Evolutionary conservation across 192 early-diverging fungal species (phyloP).

Genomic region (Geranomyces michiganensis): DNA sequence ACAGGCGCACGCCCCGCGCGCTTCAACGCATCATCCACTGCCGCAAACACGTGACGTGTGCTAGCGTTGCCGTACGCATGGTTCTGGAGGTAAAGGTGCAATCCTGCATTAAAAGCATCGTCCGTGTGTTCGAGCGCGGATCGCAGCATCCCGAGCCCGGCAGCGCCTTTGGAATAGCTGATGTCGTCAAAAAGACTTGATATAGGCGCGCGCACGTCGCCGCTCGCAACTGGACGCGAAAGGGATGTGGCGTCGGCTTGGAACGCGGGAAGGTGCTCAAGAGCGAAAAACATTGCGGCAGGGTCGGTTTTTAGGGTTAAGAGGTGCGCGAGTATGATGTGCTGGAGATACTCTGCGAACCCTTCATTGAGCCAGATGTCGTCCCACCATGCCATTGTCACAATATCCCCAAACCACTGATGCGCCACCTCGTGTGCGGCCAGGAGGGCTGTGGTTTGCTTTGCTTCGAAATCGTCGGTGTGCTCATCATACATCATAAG

Average conservation of each 20-base stretch:
- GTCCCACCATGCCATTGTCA: constrained; percentile 93
- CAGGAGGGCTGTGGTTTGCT: constrained; percentile 63
- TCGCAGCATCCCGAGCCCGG: constrained; percentile 68
- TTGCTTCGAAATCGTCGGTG: constrained; percentile 72
- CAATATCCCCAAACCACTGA: constrained; percentile 55
- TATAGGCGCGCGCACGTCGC: constrained; percentile 34
- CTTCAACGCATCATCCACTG: constrained; percentile 50
- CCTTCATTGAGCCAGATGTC: constrained; percentile 83
- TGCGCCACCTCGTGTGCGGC: constrained; percentile 40
- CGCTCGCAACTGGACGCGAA: constrained; percentile 43
- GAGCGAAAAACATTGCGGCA: constrained; percentile 32
- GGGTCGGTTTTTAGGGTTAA: constrained; percentile 13
- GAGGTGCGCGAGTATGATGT: constrained; percentile 18
- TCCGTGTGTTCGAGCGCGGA: too few species aligned
- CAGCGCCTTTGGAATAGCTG: constrained; percentile 81
- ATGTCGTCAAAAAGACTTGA: constrained; percentile 88
- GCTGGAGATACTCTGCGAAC: constrained; percentile 84
- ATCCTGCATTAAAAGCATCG: constrained; percentile 20
- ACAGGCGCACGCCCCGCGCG: constrained; percentile 40
- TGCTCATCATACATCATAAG: constrained; percentile 47
- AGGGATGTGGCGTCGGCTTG: constrained; percentile 32
- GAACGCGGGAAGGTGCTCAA: constrained; percentile 33
- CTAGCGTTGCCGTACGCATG: constrained; percentile 81
- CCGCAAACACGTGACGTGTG: constrained; percentile 84
- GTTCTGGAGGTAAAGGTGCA: constrained; percentile 61